These are phyloP conservation scores for Annona squamosa DNA, from an alignment of 164 flowering plant species.

Conservation along the genomic window DNA sequence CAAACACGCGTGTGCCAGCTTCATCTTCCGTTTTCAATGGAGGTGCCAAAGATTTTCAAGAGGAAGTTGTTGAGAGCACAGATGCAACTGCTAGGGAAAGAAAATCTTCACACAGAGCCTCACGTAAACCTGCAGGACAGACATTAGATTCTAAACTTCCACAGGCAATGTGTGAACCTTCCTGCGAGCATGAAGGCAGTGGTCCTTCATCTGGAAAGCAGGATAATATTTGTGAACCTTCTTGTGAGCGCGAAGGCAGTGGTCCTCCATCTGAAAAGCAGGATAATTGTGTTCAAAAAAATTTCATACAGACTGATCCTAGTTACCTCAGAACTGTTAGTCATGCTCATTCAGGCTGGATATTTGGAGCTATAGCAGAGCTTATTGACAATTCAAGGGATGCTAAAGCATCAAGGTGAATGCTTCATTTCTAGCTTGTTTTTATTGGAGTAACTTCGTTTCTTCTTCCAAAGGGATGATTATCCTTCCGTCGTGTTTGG, in stretches of 20 bases:
- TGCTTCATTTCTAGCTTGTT: background rate
- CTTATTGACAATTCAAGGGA: constrained; percentile 62
- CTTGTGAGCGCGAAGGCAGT: constrained; percentile 1
- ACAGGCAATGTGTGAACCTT: background rate
- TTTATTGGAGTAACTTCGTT: background rate
- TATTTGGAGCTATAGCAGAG: constrained; percentile 65
- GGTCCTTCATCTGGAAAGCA: background rate
- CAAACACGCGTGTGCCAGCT: background rate
- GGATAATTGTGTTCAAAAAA: background rate
- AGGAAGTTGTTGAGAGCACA: constrained; percentile 14
- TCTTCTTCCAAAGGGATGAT: background rate
- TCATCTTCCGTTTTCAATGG: background rate
- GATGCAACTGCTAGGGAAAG: constrained; percentile 5
- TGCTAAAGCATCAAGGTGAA: constrained; percentile 44
- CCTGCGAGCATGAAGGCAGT: background rate
- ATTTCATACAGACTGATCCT: constrained; percentile 26
- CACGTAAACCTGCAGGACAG: background rate
- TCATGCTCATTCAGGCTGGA: constrained; percentile 51
- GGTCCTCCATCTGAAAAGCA: background rate
- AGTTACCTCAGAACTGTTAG: constrained; percentile 42
- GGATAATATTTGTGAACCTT: background rate
- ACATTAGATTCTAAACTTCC: background rate
- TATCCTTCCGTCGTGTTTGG: no score
- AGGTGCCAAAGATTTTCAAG: background rate
- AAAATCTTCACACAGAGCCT: background rate